These are phyloP conservation scores for Durusdinium trenchii DNA, from an alignment of 73 alveolate genomes.

Conservation along the genomic window DNA sequence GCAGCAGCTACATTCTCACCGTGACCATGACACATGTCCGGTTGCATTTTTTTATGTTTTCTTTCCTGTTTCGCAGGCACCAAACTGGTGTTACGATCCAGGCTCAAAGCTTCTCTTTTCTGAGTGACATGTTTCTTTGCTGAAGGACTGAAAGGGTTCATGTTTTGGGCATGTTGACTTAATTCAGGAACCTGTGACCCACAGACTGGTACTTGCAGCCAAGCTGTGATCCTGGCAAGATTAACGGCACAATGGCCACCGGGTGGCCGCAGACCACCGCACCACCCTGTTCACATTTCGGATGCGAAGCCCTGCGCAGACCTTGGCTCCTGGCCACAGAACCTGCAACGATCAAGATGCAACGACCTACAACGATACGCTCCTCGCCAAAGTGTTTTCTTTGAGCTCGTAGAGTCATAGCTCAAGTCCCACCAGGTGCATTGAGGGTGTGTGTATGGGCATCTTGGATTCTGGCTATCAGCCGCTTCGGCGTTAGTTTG, in stretches of 20 bases:
- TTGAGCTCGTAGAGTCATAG: background rate
- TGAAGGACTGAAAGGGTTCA: background rate
- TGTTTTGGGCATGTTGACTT: too few species aligned
- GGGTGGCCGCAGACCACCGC: background rate
- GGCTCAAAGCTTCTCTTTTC: constrained; percentile 19
- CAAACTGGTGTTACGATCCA: constrained; percentile 94
- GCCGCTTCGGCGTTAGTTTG: background rate
- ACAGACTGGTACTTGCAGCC: constrained; percentile 68
- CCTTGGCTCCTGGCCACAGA: constrained; percentile 71
- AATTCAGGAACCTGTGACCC: constrained; percentile 56
- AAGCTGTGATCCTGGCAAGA: constrained; percentile 32
- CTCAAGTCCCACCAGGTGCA: constrained; percentile 42
- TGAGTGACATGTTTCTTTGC: background rate
- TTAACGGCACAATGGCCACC: background rate
- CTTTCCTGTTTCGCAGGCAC: constrained; percentile 23
- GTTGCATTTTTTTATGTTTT: background rate
- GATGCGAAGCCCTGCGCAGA: background rate
- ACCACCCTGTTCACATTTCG: background rate
- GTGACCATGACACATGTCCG: background rate
- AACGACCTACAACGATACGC: constrained; percentile 71
- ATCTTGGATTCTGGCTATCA: constrained; percentile 22
- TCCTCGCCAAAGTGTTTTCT: background rate
- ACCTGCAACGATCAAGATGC: constrained; percentile 85
- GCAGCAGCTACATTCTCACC: background rate
- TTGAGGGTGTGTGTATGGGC: constrained; percentile 89